Percentiles rank a stretch among this genome's conserved stretches.
Evolutionary conservation across 2,329 filamentous ascomycete genomes (phyloP).

Genomic region (Apiospora arundinis): DNA sequence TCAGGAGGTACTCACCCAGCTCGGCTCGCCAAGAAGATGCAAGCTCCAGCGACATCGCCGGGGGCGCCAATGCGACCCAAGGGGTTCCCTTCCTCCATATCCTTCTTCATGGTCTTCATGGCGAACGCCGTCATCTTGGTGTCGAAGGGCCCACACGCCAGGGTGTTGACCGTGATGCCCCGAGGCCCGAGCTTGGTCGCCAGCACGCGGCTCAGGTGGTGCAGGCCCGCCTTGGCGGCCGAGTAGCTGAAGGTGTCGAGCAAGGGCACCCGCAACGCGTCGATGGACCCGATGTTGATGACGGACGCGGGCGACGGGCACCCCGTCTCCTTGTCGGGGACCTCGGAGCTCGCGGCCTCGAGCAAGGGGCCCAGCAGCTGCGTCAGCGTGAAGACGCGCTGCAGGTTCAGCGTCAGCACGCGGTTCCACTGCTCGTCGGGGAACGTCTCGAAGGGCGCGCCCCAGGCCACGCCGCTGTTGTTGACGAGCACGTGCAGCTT

Average conservation of each 20-base stretch:
- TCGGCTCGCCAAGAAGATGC: conserved; percentile 71
- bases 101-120: conserved; percentile 59
- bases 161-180: conserved; percentile 68
- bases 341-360: conserved; percentile 50
- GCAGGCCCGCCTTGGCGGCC: conserved; percentile 67
- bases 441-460: conserved; percentile 63
- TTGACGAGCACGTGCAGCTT: conserved; percentile 69
- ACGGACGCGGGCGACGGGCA: conserved; percentile 58
- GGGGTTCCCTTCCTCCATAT: conserved; percentile 65
- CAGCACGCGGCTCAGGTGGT: conserved; percentile 66
- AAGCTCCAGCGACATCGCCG: conserved; percentile 74
- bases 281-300: conserved; percentile 70
- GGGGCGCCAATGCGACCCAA: conserved; percentile 70
- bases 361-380: conserved; percentile 66
- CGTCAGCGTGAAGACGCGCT: conserved; percentile 72
- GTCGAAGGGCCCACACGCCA: conserved; percentile 75
- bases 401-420: conserved; percentile 68
- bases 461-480: conserved; percentile 72
- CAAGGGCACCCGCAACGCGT: conserved; percentile 65
- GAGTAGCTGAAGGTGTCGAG: conserved; percentile 67
- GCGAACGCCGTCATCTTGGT: conserved; percentile 73
- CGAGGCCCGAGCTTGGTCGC: conserved; percentile 65
- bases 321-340: conserved; percentile 38
- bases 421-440: conserved; percentile 64
- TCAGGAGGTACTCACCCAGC: conserved; percentile 56